These are phyloP conservation scores for Parathielavia hyrcaniae DNA, from an alignment of 495 filamentous ascomycete species.

Conservation along the genomic window DNA sequence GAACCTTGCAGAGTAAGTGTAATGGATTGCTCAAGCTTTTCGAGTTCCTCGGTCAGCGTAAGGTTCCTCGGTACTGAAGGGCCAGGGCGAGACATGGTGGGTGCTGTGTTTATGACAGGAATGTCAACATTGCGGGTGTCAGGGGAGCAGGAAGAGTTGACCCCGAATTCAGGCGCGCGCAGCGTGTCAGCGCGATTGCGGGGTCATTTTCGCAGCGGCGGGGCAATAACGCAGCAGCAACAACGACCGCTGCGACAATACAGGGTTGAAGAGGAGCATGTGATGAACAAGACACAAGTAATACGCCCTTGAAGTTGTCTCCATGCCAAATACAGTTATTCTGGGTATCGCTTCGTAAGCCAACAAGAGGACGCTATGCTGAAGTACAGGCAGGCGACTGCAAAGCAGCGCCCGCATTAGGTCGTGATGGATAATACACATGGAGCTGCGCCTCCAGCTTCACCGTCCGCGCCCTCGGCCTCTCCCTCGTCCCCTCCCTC, in stretches of 20 bases:
- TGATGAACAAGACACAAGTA: neutral
- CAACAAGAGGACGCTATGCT: neutral
- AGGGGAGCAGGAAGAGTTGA: neutral
- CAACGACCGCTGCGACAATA: neutral
- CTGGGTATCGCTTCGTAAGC: slow-evolving; percentile 8
- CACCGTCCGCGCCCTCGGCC: slow-evolving; percentile 34
- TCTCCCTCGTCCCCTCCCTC: slow-evolving; percentile 19
- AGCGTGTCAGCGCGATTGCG: slow-evolving; percentile 11
- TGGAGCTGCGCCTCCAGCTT: neutral
- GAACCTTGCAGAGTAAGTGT: slow-evolving; percentile 90
- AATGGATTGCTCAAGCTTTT: slow-evolving; percentile 94
- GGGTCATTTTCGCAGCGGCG: slow-evolving; percentile 20
- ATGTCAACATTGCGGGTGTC: slow-evolving; percentile 18
- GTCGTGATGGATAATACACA: neutral
- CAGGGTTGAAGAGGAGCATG: no score
- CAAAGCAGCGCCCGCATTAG: neutral
- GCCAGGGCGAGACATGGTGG: slow-evolving; percentile 41
- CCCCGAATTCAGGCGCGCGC: slow-evolving; percentile 15
- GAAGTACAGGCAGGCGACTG: neutral
- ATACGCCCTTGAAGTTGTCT: neutral
- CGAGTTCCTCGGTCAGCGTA: slow-evolving; percentile 86
- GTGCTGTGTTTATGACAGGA: slow-evolving; percentile 5
- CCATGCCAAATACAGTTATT: neutral
- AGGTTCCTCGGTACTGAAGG: slow-evolving; percentile 57
- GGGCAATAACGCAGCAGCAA: slow-evolving; percentile 4